These are phyloP conservation scores for Celoporthe dispersa DNA, from an alignment of 2,329 filamentous ascomycete species.

Conservation along the genomic window DNA sequence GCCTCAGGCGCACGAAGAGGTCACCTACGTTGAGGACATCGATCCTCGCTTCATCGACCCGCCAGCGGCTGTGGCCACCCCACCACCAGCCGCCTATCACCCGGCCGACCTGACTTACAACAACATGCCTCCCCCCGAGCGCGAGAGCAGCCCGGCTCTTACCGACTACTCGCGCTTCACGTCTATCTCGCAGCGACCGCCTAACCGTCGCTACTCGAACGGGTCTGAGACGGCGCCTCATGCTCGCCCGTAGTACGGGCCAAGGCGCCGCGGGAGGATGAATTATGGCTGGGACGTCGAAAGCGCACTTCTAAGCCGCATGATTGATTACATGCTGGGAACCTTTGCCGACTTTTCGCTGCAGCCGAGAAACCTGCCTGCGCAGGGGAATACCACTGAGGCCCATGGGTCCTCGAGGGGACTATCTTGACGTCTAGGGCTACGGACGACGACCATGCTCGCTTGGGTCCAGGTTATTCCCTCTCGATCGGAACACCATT, in stretches of 20 bases:
- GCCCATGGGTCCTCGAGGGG: background rate
- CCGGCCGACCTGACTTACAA: constrained; percentile 37
- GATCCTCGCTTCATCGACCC: constrained; percentile 80
- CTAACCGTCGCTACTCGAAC: background rate
- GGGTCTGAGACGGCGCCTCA: background rate
- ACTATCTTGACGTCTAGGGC: background rate
- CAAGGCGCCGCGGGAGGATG: background rate
- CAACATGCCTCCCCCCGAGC: constrained; percentile 35
- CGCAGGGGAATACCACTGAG: background rate
- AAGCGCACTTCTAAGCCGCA: background rate
- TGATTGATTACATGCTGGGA: background rate
- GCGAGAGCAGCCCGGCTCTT: background rate
- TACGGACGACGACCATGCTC: background rate
- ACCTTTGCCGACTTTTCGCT: background rate
- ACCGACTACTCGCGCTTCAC: background rate
- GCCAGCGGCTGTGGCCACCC: constrained; percentile 28
- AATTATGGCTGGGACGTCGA: background rate
- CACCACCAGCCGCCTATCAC: background rate
- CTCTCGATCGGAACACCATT: background rate
- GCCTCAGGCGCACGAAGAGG: constrained; percentile 35
- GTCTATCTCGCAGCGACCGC: background rate
- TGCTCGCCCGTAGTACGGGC: background rate
- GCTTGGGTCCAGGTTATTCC: background rate
- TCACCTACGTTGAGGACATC: constrained; percentile 69
- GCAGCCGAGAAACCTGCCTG: background rate